phyloP scores from a whole-genome alignment of 1,284 basidiomycete species.

The Earliella scabrosa region DNA sequence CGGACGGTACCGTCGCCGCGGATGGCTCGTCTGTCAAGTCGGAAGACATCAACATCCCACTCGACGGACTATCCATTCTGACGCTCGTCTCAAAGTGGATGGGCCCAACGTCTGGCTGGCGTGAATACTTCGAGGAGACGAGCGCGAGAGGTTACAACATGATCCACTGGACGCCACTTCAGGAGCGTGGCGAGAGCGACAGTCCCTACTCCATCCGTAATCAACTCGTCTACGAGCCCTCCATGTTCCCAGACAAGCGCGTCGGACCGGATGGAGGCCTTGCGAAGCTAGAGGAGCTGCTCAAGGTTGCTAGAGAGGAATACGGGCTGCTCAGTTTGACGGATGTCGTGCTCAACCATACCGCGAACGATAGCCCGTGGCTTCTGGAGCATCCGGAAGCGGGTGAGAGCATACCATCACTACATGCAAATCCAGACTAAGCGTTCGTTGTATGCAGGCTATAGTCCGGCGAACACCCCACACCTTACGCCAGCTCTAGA shows the following conservation, averaged over 20 bases:
- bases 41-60: conserved; percentile 67
- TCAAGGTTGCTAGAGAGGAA: conserved; percentile 76
- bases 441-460: conserved; percentile 55
- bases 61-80: conserved; percentile 86
- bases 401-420: conserved; percentile 51
- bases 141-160: conserved; percentile 92
- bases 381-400: conserved; percentile 93
- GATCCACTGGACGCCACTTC: conserved; percentile 94
- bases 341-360: conserved; percentile 95
- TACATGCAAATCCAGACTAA: conserved; percentile 8
- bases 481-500: conserved; percentile 89
- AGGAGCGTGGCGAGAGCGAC: conserved; percentile 85
- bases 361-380: conserved; percentile 92
- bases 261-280: conserved; percentile 55
- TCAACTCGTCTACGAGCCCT: conserved; percentile 81
- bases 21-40: conserved; percentile 53
- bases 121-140: conserved; percentile 78
- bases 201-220: conserved; percentile 93
- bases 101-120: conserved; percentile 83
- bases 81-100: conserved; percentile 97
- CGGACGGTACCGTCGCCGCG: conserved; percentile 51
- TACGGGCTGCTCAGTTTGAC: conserved; percentile 89
- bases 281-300: conserved; percentile 60
- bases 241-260: conserved; percentile 61
- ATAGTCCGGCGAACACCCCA: conserved; percentile 87